These are phyloP conservation scores for Alternaria atra DNA, from an alignment of 2,329 filamentous ascomycete species.

Conservation along the genomic window DNA sequence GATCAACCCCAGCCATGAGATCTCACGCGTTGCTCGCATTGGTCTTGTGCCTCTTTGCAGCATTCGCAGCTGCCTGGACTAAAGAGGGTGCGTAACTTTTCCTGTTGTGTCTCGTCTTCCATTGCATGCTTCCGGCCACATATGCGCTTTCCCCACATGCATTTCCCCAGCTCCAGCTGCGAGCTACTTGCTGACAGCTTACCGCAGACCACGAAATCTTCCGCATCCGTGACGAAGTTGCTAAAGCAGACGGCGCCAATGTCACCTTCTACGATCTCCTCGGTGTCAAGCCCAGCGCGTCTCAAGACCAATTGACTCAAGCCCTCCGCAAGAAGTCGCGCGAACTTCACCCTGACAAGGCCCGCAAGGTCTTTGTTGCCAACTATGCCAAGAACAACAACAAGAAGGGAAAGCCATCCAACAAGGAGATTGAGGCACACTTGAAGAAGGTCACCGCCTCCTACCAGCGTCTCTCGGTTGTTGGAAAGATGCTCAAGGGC, in stretches of 20 bases:
- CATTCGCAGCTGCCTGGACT: conserved; percentile 81
- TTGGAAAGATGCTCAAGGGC: conserved; percentile 86
- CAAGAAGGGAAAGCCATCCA: conserved; percentile 67
- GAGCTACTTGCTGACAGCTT: conserved; percentile 27
- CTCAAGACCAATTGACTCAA: conserved; percentile 88
- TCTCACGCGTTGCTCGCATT: conserved; percentile 69
- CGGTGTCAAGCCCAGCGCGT: conserved; percentile 75
- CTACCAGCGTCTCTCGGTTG: conserved; percentile 83
- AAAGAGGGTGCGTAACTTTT: conserved; percentile 74
- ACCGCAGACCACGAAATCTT: conserved; percentile 93
- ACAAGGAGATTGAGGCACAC: conserved; percentile 78
- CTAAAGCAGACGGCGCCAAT: conserved; percentile 75
- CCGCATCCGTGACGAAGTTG: conserved; percentile 87
- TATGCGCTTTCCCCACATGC: conserved; percentile 20
- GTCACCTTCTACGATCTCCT: conserved; percentile 95
- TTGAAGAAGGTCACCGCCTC: conserved; percentile 83
- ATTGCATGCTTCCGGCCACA: conserved; percentile 11
- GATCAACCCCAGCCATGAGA: conserved; percentile 68
- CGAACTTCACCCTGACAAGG: conserved; percentile 92
- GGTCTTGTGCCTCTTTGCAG: conserved; percentile 72
- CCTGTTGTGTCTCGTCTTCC: conserved; percentile 11
- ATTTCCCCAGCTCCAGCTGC: conserved; percentile 24
- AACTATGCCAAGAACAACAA: conserved; percentile 67
- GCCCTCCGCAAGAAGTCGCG: conserved; percentile 90
- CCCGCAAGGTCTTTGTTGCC: conserved; percentile 80